These are phyloP conservation scores for Epichloe bromicola DNA, from an alignment of 2,329 filamentous ascomycete species.

Conservation along the genomic window DNA sequence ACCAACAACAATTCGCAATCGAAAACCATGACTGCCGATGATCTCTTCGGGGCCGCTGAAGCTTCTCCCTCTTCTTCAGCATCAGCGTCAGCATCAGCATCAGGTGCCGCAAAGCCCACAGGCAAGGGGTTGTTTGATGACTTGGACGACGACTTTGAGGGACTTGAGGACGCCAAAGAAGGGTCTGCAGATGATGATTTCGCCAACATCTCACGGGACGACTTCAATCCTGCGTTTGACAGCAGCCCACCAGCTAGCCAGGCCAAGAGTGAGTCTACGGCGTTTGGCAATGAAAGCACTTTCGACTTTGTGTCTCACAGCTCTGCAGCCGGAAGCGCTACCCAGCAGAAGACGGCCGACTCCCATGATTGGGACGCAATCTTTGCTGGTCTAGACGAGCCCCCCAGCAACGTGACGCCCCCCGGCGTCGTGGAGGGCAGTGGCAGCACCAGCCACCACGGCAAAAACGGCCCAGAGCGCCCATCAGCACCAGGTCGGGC, in stretches of 20 bases:
- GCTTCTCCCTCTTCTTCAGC: neutral
- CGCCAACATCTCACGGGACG: constrained; percentile 59
- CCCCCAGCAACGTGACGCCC: constrained; percentile 23
- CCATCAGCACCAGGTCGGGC: constrained; percentile 42
- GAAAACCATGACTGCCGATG: constrained; percentile 21
- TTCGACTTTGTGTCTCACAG: constrained; percentile 42
- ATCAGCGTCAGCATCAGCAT: neutral
- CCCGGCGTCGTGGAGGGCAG: constrained; percentile 2
- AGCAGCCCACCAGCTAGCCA: constrained; percentile 46
- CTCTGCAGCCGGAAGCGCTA: constrained; percentile 21
- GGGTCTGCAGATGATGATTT: constrained; percentile 70
- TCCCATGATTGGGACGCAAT: constrained; percentile 89
- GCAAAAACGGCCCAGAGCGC: constrained; percentile 11
- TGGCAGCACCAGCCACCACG: neutral
- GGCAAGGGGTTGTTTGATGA: constrained; percentile 54
- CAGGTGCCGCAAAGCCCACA: constrained; percentile 16
- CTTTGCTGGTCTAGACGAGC: constrained; percentile 65
- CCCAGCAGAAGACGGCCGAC: constrained; percentile 28
- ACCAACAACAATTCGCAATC: constrained; percentile 16
- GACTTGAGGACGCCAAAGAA: constrained; percentile 73
- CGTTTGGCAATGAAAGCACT: constrained; percentile 41
- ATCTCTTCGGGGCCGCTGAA: constrained; percentile 27
- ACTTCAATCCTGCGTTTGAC: constrained; percentile 75
- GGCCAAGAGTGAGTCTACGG: constrained; percentile 38
- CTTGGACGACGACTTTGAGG: constrained; percentile 69